These are phyloP conservation scores for Cryptococcus amylolentus DNA, from an alignment of 1,284 basidiomycete genomes.

Conservation along the genomic window DNA sequence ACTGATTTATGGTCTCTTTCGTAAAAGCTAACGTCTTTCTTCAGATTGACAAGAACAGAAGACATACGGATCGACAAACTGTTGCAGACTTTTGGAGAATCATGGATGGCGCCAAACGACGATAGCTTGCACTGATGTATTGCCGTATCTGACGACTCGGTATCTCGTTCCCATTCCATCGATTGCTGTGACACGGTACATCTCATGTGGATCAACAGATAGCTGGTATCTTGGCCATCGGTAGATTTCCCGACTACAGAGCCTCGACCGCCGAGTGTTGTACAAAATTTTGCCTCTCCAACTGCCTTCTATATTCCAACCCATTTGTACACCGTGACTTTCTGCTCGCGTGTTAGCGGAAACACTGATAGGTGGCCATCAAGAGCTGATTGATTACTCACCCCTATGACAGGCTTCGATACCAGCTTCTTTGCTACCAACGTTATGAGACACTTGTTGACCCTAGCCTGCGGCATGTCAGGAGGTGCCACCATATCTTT, in stretches of 20 bases:
- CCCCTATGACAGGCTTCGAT: constrained; percentile 56
- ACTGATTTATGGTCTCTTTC: neutral
- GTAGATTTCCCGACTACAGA: too few relatives aligned
- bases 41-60: constrained; percentile 82
- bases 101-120: constrained; percentile 56
- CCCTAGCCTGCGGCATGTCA: constrained; percentile 78
- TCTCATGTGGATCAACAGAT: too few relatives aligned
- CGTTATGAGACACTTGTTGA: constrained; percentile 89
- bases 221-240: too few relatives aligned
- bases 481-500: constrained; percentile 72
- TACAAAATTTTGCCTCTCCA: neutral
- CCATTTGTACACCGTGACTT: constrained; percentile 28
- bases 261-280: neutral
- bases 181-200: neutral
- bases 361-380: neutral
- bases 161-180: neutral
- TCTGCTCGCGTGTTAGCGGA: neutral
- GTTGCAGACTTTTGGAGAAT: constrained; percentile 94
- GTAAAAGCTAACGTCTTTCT: constrained; percentile 3
- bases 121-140: constrained; percentile 2
- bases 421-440: constrained; percentile 84
- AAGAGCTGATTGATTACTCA: constrained; percentile 27
- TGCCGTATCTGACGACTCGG: neutral
- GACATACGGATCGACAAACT: constrained; percentile 93
- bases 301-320: constrained; percentile 2